phyloP scores from a whole-genome alignment of 768 basidiomycete species.

The Termitomyces titanicus region DNA sequence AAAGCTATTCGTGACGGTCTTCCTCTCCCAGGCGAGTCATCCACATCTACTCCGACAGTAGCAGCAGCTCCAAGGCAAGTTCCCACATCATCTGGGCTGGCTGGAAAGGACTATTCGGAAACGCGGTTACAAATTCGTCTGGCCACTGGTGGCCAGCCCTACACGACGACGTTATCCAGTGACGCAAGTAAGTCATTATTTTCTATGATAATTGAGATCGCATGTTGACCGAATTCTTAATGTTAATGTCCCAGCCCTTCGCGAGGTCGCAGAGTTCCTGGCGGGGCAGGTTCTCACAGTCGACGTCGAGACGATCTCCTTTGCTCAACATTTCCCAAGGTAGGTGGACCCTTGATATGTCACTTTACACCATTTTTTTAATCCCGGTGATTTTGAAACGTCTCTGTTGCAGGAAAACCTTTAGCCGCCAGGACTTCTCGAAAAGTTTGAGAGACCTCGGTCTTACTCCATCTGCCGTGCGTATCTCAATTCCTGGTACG shows the following conservation, averaged over 20 bases:
- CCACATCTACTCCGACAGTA: constrained; percentile 21
- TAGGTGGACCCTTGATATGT: constrained; percentile 24
- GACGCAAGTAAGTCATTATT: constrained; percentile 57
- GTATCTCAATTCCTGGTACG: constrained; percentile 16
- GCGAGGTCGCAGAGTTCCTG: constrained; percentile 84
- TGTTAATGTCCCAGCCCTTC: constrained; percentile 49
- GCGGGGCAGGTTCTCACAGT: constrained; percentile 69
- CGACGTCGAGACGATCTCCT: constrained; percentile 73
- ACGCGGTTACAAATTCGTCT: constrained; percentile 90
- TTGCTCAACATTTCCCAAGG: constrained; percentile 87
- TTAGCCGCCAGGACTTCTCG: constrained; percentile 67
- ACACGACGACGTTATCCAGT: constrained; percentile 77
- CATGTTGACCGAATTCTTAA: too few relatives aligned
- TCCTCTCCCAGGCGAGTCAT: constrained; percentile 29
- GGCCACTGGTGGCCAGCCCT: constrained; percentile 74
- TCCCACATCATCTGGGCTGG: constrained; percentile 35
- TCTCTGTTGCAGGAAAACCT: constrained; percentile 64
- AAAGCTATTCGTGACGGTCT: constrained; percentile 87
- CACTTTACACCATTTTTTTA: neutral
- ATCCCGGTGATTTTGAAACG: neutral
- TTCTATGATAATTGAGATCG: neutral
- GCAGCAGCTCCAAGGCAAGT: constrained; percentile 28
- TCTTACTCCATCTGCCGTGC: constrained; percentile 86
- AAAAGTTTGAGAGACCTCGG: constrained; percentile 81
- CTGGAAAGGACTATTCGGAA: constrained; percentile 79